A percentile compares a stretch with the other conserved stretches of the same genome.
These are phyloP conservation scores for Cystoderma amianthinum DNA, from an alignment of 768 basidiomycete species.

Conservation along the genomic window DNA sequence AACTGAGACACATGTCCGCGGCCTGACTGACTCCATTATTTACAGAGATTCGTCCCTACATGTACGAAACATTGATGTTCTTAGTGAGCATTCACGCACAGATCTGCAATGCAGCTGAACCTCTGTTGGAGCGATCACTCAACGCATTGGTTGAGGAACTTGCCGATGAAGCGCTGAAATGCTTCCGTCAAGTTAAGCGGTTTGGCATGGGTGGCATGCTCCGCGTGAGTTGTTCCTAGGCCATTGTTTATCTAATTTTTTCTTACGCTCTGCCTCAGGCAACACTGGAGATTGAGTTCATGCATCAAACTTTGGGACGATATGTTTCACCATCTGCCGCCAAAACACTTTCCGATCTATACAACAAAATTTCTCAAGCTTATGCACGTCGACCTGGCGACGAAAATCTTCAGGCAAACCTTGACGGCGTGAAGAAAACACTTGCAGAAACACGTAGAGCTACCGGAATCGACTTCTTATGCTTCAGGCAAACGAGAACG, in stretches of 20 bases:
- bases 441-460: slow-evolving; percentile 82
- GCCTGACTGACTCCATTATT: slow-evolving; percentile 2
- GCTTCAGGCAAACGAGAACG: slow-evolving; percentile 73
- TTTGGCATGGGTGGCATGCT: slow-evolving; percentile 99
- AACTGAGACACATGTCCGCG: slow-evolving; percentile 9
- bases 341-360: slow-evolving; percentile 83
- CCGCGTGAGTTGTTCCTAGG: slow-evolving; percentile 47
- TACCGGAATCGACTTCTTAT: slow-evolving; percentile 92
- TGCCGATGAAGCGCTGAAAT: slow-evolving; percentile 74
- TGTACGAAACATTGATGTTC: slow-evolving; percentile 83
- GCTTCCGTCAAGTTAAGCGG: slow-evolving; percentile 82
- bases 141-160: slow-evolving; percentile 77
- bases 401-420: slow-evolving; percentile 77
- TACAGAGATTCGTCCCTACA: slow-evolving; percentile 88
- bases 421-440: slow-evolving; percentile 90
- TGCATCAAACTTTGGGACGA: slow-evolving; percentile 90
- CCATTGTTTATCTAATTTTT: background rate
- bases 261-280: slow-evolving; percentile 49
- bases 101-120: slow-evolving; percentile 73
- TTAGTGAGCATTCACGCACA: slow-evolving; percentile 92
- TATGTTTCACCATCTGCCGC: slow-evolving; percentile 81
- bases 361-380: slow-evolving; percentile 90
- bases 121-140: slow-evolving; percentile 77
- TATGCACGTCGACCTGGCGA: slow-evolving; percentile 83
- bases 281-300: slow-evolving; percentile 97